phyloP scores from a whole-genome alignment of 805 yeast species.

The Yarrowia yakushimensis region DNA sequence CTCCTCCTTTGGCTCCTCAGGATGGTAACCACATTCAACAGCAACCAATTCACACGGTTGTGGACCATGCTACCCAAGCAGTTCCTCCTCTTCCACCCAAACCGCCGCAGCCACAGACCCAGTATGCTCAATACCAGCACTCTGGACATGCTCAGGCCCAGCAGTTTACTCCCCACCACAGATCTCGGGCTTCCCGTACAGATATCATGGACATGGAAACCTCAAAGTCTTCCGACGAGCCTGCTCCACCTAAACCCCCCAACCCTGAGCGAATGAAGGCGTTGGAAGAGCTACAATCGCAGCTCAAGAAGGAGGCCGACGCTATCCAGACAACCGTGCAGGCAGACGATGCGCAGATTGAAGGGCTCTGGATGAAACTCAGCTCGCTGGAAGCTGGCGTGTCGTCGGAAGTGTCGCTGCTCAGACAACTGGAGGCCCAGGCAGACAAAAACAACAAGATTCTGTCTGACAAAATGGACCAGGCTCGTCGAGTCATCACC shows the following conservation, averaged over 20 bases:
- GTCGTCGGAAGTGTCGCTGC: conserved; percentile 37
- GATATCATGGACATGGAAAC: conserved; percentile 30
- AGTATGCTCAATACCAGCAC: not conserved
- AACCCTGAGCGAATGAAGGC: conserved; percentile 40
- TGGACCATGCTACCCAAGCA: not conserved
- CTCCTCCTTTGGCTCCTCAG: conserved; percentile 3
- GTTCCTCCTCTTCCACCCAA: conserved; percentile 14
- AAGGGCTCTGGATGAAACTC: conserved; percentile 41
- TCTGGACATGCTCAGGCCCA: not conserved
- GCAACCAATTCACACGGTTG: not conserved
- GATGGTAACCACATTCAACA: not conserved
- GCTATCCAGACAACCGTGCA: conserved; percentile 33
- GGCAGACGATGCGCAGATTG: conserved; percentile 34
- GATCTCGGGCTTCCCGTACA: not conserved
- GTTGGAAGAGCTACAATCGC: conserved; percentile 30
- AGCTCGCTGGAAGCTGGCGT: conserved; percentile 38
- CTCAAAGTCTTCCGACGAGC: conserved; percentile 18
- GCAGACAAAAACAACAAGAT: conserved; percentile 37
- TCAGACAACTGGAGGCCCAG: conserved; percentile 34
- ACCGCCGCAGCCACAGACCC: not conserved
- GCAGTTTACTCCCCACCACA: not conserved
- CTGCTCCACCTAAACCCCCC: conserved; percentile 41
- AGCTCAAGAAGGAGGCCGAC: conserved; percentile 32
- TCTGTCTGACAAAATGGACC: conserved; percentile 35
- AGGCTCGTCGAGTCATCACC: conserved; percentile 36